Percentiles rank a stretch among this genome's conserved stretches.
Evolutionary conservation across 179 eudicot genomes (phyloP).

Genomic region (Camellia oleifera): DNA sequence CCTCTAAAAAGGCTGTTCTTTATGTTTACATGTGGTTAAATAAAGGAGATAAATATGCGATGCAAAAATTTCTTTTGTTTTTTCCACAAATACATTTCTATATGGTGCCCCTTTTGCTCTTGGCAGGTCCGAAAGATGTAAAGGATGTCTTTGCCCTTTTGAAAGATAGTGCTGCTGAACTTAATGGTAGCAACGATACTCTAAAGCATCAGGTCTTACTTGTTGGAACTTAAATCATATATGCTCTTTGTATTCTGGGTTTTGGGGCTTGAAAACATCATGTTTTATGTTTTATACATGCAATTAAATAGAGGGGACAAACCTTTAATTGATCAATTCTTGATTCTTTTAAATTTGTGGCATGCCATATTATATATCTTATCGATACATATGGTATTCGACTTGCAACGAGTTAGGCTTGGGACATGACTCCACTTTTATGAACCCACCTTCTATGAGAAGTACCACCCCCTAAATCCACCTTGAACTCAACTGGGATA

Average conservation of each 20-base stretch:
- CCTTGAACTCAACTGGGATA: neutral
- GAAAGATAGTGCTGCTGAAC: conserved; percentile 72
- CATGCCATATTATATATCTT: neutral
- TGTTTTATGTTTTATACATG: neutral
- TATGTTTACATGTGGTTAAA: neutral
- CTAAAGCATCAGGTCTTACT: conserved; percentile 72
- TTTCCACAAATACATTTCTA: neutral
- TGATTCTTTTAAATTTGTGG: neutral
- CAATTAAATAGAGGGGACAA: neutral
- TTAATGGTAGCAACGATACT: conserved; percentile 46
- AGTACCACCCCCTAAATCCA: neutral
- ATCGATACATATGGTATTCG: neutral
- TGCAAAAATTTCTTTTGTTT: neutral
- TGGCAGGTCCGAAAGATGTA: conserved; percentile 81
- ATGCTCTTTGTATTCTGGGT: neutral
- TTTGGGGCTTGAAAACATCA: neutral
- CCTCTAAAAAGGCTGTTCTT: neutral
- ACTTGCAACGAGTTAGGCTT: neutral
- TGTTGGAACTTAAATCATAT: conserved; percentile 9
- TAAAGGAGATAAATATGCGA: conserved; percentile 9
- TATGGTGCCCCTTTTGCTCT: conserved; percentile 17
- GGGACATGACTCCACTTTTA: neutral
- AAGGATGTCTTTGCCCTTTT: conserved; percentile 65
- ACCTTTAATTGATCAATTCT: neutral
- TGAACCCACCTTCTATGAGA: neutral